phyloP scores from a whole-genome alignment of 257 asterid species.

The Prunella vulgaris region DNA sequence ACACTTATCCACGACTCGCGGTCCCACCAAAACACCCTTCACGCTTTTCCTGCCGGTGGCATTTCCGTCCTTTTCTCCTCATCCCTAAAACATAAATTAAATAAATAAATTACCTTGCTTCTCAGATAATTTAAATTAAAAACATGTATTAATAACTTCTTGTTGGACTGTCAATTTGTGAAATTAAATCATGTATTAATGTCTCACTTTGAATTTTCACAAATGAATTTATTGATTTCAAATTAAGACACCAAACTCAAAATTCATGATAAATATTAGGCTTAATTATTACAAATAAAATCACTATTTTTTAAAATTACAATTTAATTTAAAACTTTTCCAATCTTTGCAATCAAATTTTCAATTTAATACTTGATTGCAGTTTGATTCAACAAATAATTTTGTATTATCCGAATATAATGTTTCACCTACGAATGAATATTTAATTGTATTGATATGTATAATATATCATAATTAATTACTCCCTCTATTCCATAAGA shows the following conservation, averaged over 20 bases:
- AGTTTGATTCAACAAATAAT: too few relatives aligned
- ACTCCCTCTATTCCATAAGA: too few relatives aligned
- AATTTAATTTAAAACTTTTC: too few relatives aligned
- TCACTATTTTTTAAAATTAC: too few relatives aligned
- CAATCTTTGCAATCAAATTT: too few relatives aligned
- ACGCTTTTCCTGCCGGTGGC: slow-evolving; percentile 23
- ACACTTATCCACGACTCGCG: slow-evolving; percentile 14
- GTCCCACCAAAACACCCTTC: slow-evolving; percentile 26
- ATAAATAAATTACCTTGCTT: not conserved
- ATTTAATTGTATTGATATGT: too few relatives aligned
- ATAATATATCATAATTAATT: too few relatives aligned
- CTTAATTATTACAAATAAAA: too few relatives aligned
- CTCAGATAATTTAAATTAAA: not conserved
- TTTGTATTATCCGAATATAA: too few relatives aligned
- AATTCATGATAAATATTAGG: not conserved
- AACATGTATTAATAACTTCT: not conserved
- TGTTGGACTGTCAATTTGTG: not conserved
- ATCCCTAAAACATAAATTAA: not conserved
- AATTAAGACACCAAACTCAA: not conserved
- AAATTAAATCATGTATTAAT: not conserved
- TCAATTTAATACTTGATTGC: too few relatives aligned
- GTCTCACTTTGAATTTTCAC: not conserved
- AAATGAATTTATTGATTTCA: not conserved
- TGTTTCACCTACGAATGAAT: too few relatives aligned
- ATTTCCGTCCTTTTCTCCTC: slow-evolving; percentile 29